Conservation (phyloP, 116 monocot species). For the Posidonia oceanica region DNA sequence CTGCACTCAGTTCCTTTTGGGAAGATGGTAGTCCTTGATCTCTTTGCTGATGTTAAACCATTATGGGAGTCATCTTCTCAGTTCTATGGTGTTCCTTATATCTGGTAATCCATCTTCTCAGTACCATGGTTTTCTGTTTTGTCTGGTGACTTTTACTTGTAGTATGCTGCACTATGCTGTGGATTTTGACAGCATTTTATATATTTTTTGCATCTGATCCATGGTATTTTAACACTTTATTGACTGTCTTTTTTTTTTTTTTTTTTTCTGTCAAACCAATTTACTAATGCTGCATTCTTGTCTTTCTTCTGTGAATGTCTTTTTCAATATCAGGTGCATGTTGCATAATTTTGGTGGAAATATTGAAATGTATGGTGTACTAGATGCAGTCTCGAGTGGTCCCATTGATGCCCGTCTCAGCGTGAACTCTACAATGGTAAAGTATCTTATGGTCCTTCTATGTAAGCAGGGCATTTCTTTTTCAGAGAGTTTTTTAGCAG, state of each 20-base stretch:
- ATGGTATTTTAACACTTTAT: no score
- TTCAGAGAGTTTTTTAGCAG: no score
- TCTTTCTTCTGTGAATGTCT: no score
- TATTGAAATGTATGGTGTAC: conserved; percentile 92
- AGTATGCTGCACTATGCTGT: no score
- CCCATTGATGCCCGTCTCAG: conserved; percentile 75
- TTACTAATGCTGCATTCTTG: no score
- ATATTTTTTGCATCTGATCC: no score
- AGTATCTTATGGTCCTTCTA: neutral
- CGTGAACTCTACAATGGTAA: conserved; percentile 85
- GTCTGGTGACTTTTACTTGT: neutral
- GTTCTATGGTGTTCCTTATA: conserved; percentile 95
- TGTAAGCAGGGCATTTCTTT: no score
- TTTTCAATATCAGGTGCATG: conserved; percentile 64
- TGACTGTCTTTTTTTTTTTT: no score
- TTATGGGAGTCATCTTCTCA: conserved; percentile 89
- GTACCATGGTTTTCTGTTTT: neutral
- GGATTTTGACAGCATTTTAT: no score
- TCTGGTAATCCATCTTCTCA: conserved; percentile 41
- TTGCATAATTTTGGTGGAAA: conserved; percentile 97
- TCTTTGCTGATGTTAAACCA: conserved; percentile 97
- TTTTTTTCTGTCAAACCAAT: no score
- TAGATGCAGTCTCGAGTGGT: conserved; percentile 73
- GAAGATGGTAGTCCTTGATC: conserved; percentile 92
- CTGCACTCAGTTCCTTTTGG: conserved; percentile 92